phyloP scores from a whole-genome alignment of 345 rosid species.

The Brassica nigra region DNA sequence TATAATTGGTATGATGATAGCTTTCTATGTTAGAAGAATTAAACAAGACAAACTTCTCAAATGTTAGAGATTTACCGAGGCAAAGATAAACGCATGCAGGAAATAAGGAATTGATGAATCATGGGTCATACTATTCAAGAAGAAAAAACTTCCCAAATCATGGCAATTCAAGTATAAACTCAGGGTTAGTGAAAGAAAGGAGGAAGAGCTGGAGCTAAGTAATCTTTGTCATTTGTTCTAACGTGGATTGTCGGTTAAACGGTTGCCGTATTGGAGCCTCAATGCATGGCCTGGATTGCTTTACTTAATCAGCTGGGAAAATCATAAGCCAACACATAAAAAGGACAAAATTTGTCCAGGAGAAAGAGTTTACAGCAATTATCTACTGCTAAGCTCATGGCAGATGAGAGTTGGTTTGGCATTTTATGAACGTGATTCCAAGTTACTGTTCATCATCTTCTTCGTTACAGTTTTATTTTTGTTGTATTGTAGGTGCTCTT shows the following conservation, averaged over 20 bases:
- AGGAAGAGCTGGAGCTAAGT: no score
- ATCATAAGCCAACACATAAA: slow-evolving; percentile 41
- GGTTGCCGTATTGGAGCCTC: slow-evolving; percentile 53
- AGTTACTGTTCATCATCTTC: not conserved
- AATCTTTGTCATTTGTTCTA: no score
- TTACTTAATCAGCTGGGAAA: slow-evolving; percentile 70
- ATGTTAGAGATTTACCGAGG: no score
- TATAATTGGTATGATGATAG: no score
- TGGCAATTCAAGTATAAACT: no score
- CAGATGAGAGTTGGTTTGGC: not conserved
- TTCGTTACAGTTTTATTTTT: not conserved
- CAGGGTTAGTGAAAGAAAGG: no score
- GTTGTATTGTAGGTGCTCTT: not conserved
- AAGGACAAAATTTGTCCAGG: no score
- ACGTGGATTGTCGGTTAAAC: no score
- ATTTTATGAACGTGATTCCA: not conserved
- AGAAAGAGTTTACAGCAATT: no score
- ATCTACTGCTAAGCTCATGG: not conserved
- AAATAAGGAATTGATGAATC: not conserved
- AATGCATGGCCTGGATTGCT: slow-evolving; percentile 75
- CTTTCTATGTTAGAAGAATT: no score
- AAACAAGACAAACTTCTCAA: no score
- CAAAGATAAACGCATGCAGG: not conserved
- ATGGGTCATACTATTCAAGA: not conserved
- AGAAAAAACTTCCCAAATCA: no score